These are phyloP conservation scores for Diaporthe sp. DNA, from an alignment of 2,329 filamentous ascomycete species.

Conservation along the genomic window DNA sequence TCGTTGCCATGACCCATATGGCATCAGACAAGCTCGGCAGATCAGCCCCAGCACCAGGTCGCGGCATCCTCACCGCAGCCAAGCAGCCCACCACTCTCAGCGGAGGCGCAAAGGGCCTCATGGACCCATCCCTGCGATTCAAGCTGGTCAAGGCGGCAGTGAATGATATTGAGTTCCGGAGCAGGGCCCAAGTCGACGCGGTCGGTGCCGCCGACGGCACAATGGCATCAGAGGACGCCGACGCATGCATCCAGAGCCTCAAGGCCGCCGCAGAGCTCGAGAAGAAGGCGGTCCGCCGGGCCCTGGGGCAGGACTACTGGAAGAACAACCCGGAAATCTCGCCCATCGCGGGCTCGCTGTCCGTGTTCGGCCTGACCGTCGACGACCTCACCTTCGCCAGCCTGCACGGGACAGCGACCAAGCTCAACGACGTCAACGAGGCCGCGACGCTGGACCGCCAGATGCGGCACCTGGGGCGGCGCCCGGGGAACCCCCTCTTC, in stretches of 20 bases:
- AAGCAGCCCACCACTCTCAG: too few relatives aligned
- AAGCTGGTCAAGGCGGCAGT: too few relatives aligned
- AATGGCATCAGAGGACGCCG: background rate
- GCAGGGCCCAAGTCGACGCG: too few relatives aligned
- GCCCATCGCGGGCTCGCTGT: slow-evolving; percentile 52
- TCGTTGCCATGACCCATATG: too few relatives aligned
- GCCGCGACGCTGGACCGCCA: slow-evolving; percentile 51
- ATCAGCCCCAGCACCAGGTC: too few relatives aligned
- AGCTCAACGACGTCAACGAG: slow-evolving; percentile 45
- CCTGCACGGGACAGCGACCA: slow-evolving; percentile 57
- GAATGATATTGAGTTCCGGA: too few relatives aligned
- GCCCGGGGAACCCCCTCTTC: slow-evolving; percentile 49
- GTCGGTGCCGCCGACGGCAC: background rate
- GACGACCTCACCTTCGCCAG: slow-evolving; percentile 55
- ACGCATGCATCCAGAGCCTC: background rate
- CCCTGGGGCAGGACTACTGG: slow-evolving; percentile 1
- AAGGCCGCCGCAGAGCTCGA: background rate
- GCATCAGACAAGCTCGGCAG: too few relatives aligned
- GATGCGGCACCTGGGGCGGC: slow-evolving; percentile 52
- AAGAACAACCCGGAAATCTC: slow-evolving; percentile 38
- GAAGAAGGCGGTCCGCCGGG: background rate
- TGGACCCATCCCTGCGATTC: too few relatives aligned
- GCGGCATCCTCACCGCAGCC: too few relatives aligned
- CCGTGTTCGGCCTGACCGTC: slow-evolving; percentile 52
- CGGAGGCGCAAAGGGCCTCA: too few relatives aligned